Base-by-base conservation (phyloP, 805 yeast species). In the Zygosaccharomyces rouxii region DNA sequence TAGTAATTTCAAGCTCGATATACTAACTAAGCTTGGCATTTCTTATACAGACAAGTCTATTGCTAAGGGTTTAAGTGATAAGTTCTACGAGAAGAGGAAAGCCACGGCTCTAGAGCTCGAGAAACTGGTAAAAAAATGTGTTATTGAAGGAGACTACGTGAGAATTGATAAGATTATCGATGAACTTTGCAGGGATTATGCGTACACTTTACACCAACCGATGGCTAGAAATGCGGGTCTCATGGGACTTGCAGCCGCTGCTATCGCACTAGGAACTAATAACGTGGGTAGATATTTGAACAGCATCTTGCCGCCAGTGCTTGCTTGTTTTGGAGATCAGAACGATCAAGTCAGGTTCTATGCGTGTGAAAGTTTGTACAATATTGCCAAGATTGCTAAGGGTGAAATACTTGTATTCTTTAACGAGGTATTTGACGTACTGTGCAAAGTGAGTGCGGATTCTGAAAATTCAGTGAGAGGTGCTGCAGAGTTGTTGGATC, bases 271-370 rank as follows among this genome's bases (percentile, higher is more conserved):
- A 26, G 97, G 98, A 1, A 77, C 74, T 35, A 80, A 80, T 56
- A 92, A 90, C 42, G 88, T 94, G 30, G 94, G 96, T 0, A 72
- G 73, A 48, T 92, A 88, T 59, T 68, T 94, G 42, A 94, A 88
- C 50, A 86, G 82, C 46, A 89, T 94, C 49, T 80, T 94, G 53
- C 94, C 88, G 52, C 97, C 99, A 0, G 96, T 94, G 11, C 73
- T 94, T 57, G 92, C 97, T 0, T 92, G 97, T 50, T 94, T 94
- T 66, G 92, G 95, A 43, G 99, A 94, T 62, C 96, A 94, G 51
- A 97, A 94, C 65, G 92, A 96, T n/a, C 80, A 95, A 56, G 99
- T 94, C 7, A 76, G 99, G 47, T 94, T 94, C 61, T 94, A 89
- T 66, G 97, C 99, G 0, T 94, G 98, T 70, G 99, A 94, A 62